A percentile compares a stretch with the other conserved stretches of the same genome.
These are phyloP conservation scores for Pleurostoma richardsiae DNA, from an alignment of 2,329 filamentous ascomycete species.

Conservation along the genomic window DNA sequence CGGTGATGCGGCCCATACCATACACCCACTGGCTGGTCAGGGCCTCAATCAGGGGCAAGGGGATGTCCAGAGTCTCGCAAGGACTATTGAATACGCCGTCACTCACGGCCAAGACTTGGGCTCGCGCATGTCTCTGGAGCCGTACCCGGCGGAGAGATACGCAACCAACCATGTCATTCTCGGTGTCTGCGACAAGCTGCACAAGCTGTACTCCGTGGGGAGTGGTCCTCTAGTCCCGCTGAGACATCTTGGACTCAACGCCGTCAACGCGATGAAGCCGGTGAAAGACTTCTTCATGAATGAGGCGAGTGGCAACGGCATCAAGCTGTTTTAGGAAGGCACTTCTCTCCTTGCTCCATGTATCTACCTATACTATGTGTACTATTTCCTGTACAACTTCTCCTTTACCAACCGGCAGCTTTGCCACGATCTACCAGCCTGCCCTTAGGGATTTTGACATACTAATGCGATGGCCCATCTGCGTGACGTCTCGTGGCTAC, in stretches of 20 bases:
- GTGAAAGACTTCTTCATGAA: slow-evolving; percentile 87
- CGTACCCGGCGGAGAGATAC: slow-evolving; percentile 78
- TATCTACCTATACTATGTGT: not conserved
- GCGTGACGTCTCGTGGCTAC: too few species aligned
- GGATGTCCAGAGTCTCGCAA: slow-evolving; percentile 75
- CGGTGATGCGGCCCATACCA: slow-evolving; percentile 90
- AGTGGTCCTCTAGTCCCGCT: slow-evolving; percentile 76
- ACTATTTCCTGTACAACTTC: too few species aligned
- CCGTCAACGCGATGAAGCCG: slow-evolving; percentile 68
- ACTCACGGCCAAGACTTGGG: slow-evolving; percentile 85
- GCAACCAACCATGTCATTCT: slow-evolving; percentile 74
- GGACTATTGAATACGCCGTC: slow-evolving; percentile 71
- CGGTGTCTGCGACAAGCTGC: slow-evolving; percentile 81
- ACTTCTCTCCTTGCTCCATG: not conserved
- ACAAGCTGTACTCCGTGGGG: slow-evolving; percentile 83
- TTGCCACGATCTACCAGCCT: too few species aligned
- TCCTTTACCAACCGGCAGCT: too few species aligned
- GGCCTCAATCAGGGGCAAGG: slow-evolving; percentile 90
- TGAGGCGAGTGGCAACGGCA: slow-evolving; percentile 53
- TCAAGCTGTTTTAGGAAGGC: slow-evolving; percentile 30
- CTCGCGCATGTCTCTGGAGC: slow-evolving; percentile 69
- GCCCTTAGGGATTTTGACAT: too few species aligned
- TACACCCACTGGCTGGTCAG: slow-evolving; percentile 91
- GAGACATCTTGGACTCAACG: slow-evolving; percentile 69
- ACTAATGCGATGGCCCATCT: too few species aligned